Evolutionary conservation across 2,329 filamentous ascomycete species (phyloP), one percentile per base, ranked within the genome.

Genomic region (Hyphodiscus sp.): DNA sequence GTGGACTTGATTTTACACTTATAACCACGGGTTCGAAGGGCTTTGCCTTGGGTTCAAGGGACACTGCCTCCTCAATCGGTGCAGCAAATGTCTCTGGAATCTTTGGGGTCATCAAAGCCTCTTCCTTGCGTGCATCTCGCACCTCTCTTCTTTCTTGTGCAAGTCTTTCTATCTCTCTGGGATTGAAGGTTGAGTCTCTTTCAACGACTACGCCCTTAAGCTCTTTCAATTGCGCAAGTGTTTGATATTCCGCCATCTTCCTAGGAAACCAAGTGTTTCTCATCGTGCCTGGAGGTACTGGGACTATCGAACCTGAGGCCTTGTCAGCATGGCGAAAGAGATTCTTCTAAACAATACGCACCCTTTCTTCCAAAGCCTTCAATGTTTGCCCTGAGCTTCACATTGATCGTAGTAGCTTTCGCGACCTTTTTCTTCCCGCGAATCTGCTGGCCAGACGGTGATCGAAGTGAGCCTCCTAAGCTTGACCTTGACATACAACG

Each of bases 241-340:
- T 73, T 20, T 80, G 69, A 66, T 82, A 82, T 63, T 76, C 72
- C 57, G 79, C 79, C 57, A 74, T 68, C 54, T 71, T 68, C 44
- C 65, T 65, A 2, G 77, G 78, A 59, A 76, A 80, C 74, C 74
- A 80, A 51, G 68, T 66, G 63, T 80, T 80, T 58, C 79, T 72
- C 78, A 83, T 81, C 41, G 71, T 68, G 20, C 78, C 75, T 16
- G 70, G 66, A n/a, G 74, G 66, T 43, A 81, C 70, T 30, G 77
- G 74, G 19, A 82, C 69, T 55, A 80, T 73, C 18, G 74, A 66
- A 56, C 78, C 79, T 82, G 47, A 18, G 20, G 41, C 23, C 38
- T n/a, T 45, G 48, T 58, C 23, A 60, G 54, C n/a, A 46, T 38
- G 13, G 15, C 26, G 60, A 64, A 38, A 50, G 29, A 15, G 19